These are phyloP conservation scores for Mucor lusitanicus DNA, from an alignment of 371 early-diverging fungal species.

Conservation along the genomic window DNA sequence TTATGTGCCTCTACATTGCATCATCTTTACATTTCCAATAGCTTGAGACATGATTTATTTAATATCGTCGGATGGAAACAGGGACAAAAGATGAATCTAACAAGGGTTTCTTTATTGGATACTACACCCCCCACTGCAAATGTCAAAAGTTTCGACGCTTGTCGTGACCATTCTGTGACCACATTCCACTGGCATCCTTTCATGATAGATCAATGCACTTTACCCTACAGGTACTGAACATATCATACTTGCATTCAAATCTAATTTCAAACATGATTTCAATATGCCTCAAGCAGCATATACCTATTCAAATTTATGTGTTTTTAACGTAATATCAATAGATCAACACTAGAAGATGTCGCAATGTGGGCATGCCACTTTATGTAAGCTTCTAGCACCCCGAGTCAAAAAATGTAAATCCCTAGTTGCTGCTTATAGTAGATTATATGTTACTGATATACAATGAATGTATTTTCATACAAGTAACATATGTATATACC, in stretches of 20 bases:
- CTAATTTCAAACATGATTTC: too few species aligned
- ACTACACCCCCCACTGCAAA: not conserved
- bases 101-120: constrained; percentile 10
- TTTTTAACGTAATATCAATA: not conserved
- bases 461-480: too few species aligned
- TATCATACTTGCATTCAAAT: not conserved
- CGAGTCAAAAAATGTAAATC: too few species aligned
- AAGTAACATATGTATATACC: too few species aligned
- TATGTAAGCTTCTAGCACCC: not conserved
- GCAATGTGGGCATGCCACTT: not conserved
- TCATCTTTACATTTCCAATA: constrained; percentile 62
- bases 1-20: not conserved
- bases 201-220: not conserved
- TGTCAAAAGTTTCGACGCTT: not conserved
- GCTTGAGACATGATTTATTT: constrained; percentile 58
- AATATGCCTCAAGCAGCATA: too few species aligned
- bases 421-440: too few species aligned
- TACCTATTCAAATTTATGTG: not conserved
- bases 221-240: not conserved
- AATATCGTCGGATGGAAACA: not conserved
- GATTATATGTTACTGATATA: too few species aligned
- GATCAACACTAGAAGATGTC: not conserved
- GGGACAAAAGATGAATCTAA: constrained; percentile 9
- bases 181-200: not conserved
- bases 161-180: constrained; percentile 1